A percentile compares a stretch with the other conserved stretches of the same genome.
Conservation (phyloP, 164 flowering plant species). For the Piper longum region DNA sequence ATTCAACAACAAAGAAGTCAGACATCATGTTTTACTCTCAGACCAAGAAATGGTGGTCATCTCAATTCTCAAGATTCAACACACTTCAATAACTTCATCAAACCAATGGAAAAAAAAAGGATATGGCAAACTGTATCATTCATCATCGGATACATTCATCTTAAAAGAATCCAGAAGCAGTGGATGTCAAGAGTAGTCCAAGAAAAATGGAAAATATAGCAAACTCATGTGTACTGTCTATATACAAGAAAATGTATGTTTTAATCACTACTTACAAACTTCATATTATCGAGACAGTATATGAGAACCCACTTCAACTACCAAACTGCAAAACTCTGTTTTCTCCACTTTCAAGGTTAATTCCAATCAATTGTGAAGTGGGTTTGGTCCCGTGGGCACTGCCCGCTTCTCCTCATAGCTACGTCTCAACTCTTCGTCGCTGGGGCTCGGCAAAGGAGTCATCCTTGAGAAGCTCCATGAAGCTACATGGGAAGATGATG, state of each 20-base stretch:
- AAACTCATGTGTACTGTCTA: not conserved
- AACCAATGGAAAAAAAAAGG: no score
- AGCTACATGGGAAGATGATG: not conserved
- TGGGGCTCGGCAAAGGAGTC: conserved; percentile 5
- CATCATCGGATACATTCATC: no score
- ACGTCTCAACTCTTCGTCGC: conserved; percentile 1
- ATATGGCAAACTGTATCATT: no score
- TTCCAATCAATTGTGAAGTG: conserved; percentile 30
- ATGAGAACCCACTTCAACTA: not conserved
- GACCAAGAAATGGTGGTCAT: no score
- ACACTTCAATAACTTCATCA: no score
- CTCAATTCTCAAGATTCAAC: no score
- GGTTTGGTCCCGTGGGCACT: conserved; percentile 25
- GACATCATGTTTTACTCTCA: no score
- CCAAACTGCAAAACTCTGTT: conserved; percentile 5
- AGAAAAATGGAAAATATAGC: not conserved
- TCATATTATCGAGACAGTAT: not conserved
- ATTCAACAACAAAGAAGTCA: no score
- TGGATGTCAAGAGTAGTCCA: no score
- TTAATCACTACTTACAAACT: not conserved
- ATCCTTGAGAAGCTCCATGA: conserved; percentile 4
- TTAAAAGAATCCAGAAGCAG: no score
- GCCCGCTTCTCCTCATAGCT: conserved; percentile 12
- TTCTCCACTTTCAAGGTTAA: not conserved
- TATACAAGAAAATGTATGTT: not conserved